These are phyloP conservation scores for Cutaneotrichosporon arboriforme DNA, from an alignment of 1,284 basidiomycete genomes.

Conservation along the genomic window DNA sequence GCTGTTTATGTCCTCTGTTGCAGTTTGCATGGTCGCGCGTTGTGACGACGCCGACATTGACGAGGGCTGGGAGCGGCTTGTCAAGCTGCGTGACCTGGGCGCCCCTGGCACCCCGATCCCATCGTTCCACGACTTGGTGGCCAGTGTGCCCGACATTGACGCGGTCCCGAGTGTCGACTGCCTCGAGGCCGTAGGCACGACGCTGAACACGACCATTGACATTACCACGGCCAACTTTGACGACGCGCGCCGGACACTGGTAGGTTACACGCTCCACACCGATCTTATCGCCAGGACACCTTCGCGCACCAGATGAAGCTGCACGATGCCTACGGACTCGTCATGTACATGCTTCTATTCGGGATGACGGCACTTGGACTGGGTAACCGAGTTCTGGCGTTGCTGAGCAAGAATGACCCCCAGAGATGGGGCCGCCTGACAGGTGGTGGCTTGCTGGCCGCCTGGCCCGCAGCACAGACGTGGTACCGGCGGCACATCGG, in stretches of 20 bases:
- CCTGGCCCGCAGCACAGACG: background rate
- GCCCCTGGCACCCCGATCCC: background rate
- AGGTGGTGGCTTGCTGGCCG: no score
- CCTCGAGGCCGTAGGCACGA: background rate
- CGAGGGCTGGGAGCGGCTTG: conserved; percentile 4
- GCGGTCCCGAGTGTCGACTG: background rate
- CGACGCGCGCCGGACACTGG: background rate
- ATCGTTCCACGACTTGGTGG: background rate
- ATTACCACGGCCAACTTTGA: conserved; percentile 5
- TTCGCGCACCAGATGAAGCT: conserved; percentile 7
- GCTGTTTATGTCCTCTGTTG: conserved; percentile 13
- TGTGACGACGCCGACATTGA: conserved; percentile 5
- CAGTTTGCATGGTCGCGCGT: conserved; percentile 17
- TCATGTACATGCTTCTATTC: conserved; percentile 21
- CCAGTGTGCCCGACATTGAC: background rate
- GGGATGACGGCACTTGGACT: conserved; percentile 17
- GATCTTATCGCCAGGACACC: background rate
- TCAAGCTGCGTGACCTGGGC: background rate
- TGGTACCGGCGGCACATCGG: conserved; percentile 19
- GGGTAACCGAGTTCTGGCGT: conserved; percentile 9
- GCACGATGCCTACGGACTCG: conserved; percentile 24
- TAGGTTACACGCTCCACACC: no score
- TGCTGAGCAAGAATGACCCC: no score
- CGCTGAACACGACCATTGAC: background rate
- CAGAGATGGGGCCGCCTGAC: no score